Base-by-base conservation (phyloP, 2,329 filamentous ascomycete genomes). In the Ascosphaera apis region DNA sequence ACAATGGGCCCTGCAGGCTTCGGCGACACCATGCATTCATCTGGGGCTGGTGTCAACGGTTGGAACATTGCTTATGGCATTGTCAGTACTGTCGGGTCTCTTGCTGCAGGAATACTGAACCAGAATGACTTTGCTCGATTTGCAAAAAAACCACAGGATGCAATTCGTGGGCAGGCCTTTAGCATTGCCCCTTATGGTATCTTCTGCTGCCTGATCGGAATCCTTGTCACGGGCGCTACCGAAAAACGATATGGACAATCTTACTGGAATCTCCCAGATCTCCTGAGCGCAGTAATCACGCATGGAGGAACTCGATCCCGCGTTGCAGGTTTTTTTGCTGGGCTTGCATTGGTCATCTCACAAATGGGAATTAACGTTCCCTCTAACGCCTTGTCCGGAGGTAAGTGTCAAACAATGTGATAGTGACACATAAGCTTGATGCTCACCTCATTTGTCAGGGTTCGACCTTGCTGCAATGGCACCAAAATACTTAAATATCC, bases 381-480 rank as follows among this genome's bases (percentile, higher is more conserved):
- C 8, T 5, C 6, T 6, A 33, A 33, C 13, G 31, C 47, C 64
- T 11, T 57, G 53, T 3, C 55, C 60, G 42, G 57, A 58, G 41
- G 52, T 53, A 8, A 53, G 61, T 21, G 54, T 60, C 37, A 66
- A 67, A 42, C 55, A 55, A 21, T 4, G 19, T 9, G 9, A 21
- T 9, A 9, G 9, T 4, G 4, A 4, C 19, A 21, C 19, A 4
- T 31, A 7, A 31, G 4, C n/a, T 4, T 17, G 12, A 31, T 13
- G n/a, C n/a, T 17, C 12, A 17, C 30, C 4, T 31, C 4, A 12
- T 31, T 31, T 8, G 9, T 55, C 57, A 2, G 66, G 63, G 12
- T 69, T 70, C 54, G 68, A 71, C 44, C 50, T 69, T 36, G 57
- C 64, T 1, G 65, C 60, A 3, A 45, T 71, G 0, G 58, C 62